Evolutionary conservation across 768 basidiomycete species (phyloP).

Genomic region (button mushroom (Agaricus bisporus)): DNA sequence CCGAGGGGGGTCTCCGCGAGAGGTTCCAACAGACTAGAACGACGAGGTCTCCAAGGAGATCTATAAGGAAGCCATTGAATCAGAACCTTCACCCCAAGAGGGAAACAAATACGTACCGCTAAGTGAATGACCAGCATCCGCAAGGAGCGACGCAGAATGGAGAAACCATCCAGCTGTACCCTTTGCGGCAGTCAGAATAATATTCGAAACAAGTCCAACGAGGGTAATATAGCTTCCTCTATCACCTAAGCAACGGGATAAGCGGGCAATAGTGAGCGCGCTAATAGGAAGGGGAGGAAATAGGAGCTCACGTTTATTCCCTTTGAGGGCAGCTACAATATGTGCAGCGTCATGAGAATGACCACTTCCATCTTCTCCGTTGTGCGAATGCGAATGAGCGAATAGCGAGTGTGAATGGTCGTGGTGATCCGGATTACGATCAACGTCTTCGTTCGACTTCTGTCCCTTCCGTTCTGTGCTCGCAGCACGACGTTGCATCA

Average conservation of each 20-base stretch:
- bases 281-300: background rate
- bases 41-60: conserved; percentile 87
- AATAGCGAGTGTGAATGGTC: conserved; percentile 60
- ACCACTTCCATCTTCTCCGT: conserved; percentile 44
- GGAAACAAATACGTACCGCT: conserved; percentile 51
- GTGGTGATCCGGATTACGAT: conserved; percentile 34
- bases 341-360: conserved; percentile 58
- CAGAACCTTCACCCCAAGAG: background rate
- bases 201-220: conserved; percentile 76
- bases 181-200: conserved; percentile 77
- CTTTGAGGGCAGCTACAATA: conserved; percentile 62
- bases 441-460: conserved; percentile 16
- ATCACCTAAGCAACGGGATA: conserved; percentile 45
- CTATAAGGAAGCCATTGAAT: conserved; percentile 26
- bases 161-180: conserved; percentile 84
- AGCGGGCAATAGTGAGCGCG: background rate
- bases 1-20: conserved; percentile 75
- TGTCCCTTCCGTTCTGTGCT: conserved; percentile 12
- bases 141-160: conserved; percentile 87
- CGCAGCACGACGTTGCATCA: conserved; percentile 12
- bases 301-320: conserved; percentile 43
- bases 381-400: conserved; percentile 59
- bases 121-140: conserved; percentile 89
- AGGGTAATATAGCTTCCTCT: conserved; percentile 81
- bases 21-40: conserved; percentile 86